Evolutionary conservation across 208 protist genomes (phyloP).

Genomic region (Crithidia acanthocephali): DNA sequence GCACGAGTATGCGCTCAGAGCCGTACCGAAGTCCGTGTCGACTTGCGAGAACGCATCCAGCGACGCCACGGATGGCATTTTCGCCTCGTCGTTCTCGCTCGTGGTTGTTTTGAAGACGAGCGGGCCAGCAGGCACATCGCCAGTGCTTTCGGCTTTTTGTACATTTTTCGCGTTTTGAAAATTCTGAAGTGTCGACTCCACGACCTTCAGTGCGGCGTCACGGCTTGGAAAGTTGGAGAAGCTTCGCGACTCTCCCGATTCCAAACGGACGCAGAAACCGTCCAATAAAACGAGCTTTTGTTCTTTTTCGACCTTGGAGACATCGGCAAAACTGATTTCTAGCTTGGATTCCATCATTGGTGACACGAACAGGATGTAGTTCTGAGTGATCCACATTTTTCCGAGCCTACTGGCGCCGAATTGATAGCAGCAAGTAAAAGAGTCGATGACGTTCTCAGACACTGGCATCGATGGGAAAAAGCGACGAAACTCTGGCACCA

Average conservation of each 20-base stretch:
- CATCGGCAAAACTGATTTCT: slow-evolving; percentile 47
- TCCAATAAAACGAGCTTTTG: slow-evolving; percentile 65
- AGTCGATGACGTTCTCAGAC: slow-evolving; percentile 43
- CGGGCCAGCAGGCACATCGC: slow-evolving; percentile 8
- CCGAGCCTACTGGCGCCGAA: slow-evolving; percentile 54
- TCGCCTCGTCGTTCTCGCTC: slow-evolving; percentile 40
- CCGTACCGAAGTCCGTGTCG: slow-evolving; percentile 64
- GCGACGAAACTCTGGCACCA: slow-evolving; percentile 22
- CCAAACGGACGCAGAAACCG: slow-evolving; percentile 46
- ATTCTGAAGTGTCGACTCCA: slow-evolving; percentile 39
- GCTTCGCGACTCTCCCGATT: slow-evolving; percentile 33
- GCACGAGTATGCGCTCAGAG: slow-evolving; percentile 48
- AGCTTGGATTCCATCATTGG: slow-evolving; percentile 50
- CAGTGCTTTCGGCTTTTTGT: neutral
- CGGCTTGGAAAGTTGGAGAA: slow-evolving; percentile 68
- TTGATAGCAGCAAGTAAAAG: slow-evolving; percentile 63
- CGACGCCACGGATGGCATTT: slow-evolving; percentile 49
- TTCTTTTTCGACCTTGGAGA: slow-evolving; percentile 55
- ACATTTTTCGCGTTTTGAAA: slow-evolving; percentile 28
- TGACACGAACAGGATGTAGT: slow-evolving; percentile 62
- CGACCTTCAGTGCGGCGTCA: slow-evolving; percentile 53
- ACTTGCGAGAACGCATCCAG: slow-evolving; percentile 61
- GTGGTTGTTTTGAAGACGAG: slow-evolving; percentile 46
- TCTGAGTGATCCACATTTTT: slow-evolving; percentile 57
- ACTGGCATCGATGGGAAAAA: slow-evolving; percentile 48